Evolutionary conservation across 2,329 filamentous ascomycete genomes (phyloP), one percentile per base, ranked within the genome.

Genomic region (Tricladium varicosporioides): DNA sequence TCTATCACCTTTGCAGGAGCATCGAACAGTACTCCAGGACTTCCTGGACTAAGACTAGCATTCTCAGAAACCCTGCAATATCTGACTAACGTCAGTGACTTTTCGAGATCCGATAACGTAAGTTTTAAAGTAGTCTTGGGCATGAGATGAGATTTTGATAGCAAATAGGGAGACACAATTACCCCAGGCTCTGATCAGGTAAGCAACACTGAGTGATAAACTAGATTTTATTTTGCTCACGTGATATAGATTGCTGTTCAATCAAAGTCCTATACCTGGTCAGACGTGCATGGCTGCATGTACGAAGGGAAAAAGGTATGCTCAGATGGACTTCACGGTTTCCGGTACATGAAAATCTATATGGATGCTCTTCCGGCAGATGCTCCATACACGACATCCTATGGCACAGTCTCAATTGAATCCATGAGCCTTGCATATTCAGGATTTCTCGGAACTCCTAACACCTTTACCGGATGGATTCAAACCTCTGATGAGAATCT

Each of bases 241-340:
- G 32, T 56, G 51, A 57, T 19, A 9, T 53, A 79, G 73, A 72
- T 80, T 58, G 77, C 78, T 2, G 79, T 81, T 14, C 63, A 68
- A 40, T 65, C 69, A 2, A 53, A 70, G 2, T 64, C 71, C 3
- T 80, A 76, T 54, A 75, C 71, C 1, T 82, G 78, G 79, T 72
- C 68, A 9, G 69, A 78, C 54, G 66, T 70, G 36, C 71, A 75
- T 52, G 77, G 78, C 10, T 81, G 79, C 56, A 66, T 75, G 43
- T 66, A 73, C 46, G 71, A 27, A 27, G 22, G 66, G 15, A 69
- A 57, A 5, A 66, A 78, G 55, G 78, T 82, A 11, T 81, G 79
- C 61, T 70, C 76, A 0, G 79, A 82, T 56, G 80, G 79, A 2
- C 67, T 82, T 5, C 80, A 82, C 53, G 79, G 78, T 5, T 82